Conservation (phyloP, 2,329 filamentous ascomycete genomes). For the Lecanicillium sp. region DNA sequence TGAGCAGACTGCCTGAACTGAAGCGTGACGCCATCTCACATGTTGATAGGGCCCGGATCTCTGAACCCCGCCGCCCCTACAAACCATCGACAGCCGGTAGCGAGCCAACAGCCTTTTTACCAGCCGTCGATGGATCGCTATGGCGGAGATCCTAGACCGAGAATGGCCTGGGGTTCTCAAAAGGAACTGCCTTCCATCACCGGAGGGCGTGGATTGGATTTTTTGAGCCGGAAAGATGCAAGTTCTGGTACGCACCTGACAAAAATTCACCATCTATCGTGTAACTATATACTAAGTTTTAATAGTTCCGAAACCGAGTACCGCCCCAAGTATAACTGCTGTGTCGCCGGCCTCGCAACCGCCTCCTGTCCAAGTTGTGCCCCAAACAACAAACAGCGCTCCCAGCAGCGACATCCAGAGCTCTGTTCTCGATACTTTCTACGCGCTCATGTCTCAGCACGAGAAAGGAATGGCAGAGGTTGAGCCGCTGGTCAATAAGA, state of each 20-base stretch:
- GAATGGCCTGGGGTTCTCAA: conserved; percentile 1
- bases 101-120: neutral
- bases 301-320: neutral
- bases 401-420: neutral
- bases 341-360: too few relatives aligned
- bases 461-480: conserved; percentile 2
- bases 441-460: neutral
- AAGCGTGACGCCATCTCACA: neutral
- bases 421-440: neutral
- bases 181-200: neutral
- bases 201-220: conserved; percentile 7
- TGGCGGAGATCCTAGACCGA: neutral
- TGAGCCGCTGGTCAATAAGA: conserved; percentile 1
- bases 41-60: neutral
- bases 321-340: neutral
- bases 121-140: too few relatives aligned
- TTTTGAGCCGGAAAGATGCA: conserved; percentile 4
- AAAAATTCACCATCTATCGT: too few relatives aligned
- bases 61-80: neutral
- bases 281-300: too few relatives aligned
- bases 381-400: neutral
- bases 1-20: neutral
- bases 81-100: neutral
- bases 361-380: too few relatives aligned
- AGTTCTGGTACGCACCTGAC: too few relatives aligned